These are phyloP conservation scores for Arctium minus DNA, from an alignment of 129 eudicot species.

Conservation along the genomic window DNA sequence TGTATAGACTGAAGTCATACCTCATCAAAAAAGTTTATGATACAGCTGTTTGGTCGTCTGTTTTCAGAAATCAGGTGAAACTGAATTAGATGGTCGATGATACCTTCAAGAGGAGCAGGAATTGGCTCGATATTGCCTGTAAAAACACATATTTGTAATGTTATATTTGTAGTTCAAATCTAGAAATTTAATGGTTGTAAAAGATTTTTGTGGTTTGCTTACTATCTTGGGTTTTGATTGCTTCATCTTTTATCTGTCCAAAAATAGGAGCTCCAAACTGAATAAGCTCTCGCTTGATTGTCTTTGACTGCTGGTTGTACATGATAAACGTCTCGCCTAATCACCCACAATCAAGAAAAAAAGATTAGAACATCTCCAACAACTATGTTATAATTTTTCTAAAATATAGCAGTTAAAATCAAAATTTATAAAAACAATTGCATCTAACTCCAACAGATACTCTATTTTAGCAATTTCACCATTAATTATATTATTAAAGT, in stretches of 20 bases:
- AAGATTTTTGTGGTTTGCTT: slow-evolving; percentile 16
- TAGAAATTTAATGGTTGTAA: background rate
- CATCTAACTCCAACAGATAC: background rate
- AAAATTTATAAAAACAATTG: background rate
- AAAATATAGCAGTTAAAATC: background rate
- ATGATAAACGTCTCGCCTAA: slow-evolving; percentile 82
- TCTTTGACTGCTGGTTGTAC: slow-evolving; percentile 83
- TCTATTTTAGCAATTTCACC: background rate
- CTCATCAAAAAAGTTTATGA: slow-evolving; percentile 92
- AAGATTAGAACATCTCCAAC: background rate
- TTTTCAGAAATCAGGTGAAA: slow-evolving; percentile 84
- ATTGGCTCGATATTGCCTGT: slow-evolving; percentile 86
- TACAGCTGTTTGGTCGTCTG: slow-evolving; percentile 90
- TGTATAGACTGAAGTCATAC: slow-evolving; percentile 25
- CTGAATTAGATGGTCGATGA: slow-evolving; percentile 73
- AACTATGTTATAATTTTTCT: background rate
- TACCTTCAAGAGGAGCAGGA: slow-evolving; percentile 78
- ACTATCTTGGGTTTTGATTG: slow-evolving; percentile 54
- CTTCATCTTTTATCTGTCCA: slow-evolving; percentile 77
- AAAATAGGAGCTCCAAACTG: slow-evolving; percentile 94
- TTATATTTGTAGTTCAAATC: background rate
- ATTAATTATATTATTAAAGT: background rate
- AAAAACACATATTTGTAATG: background rate
- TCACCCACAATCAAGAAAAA: slow-evolving; percentile 7
- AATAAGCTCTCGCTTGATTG: slow-evolving; percentile 84